These are phyloP conservation scores for Sclerotinia subarctica DNA, from an alignment of 2,329 filamentous ascomycete species.

Conservation along the genomic window DNA sequence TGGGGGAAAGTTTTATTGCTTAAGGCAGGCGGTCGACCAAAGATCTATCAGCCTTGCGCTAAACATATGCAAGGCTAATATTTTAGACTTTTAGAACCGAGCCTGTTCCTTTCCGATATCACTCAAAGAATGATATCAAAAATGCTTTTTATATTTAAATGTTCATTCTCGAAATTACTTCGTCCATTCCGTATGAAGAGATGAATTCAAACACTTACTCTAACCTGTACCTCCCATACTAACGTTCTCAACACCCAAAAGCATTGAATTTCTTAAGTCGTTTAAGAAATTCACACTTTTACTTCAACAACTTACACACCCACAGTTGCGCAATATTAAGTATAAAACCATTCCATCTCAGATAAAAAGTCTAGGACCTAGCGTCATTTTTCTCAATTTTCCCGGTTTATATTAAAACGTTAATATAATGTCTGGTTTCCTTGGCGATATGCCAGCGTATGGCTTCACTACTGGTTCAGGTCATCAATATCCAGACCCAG, in stretches of 20 bases:
- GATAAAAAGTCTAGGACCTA: background rate
- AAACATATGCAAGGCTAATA: conserved; percentile 8
- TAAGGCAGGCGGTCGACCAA: background rate
- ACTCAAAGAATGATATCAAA: background rate
- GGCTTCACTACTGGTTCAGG: background rate
- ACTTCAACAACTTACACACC: background rate
- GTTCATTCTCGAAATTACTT: background rate
- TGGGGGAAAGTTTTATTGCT: background rate
- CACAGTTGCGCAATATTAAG: background rate
- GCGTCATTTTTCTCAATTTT: background rate
- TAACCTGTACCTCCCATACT: background rate
- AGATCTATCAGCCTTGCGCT: background rate
- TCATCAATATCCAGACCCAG: conserved; percentile 26
- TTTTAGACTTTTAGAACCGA: background rate
- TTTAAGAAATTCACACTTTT: background rate
- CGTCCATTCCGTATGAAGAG: background rate
- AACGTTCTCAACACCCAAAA: background rate
- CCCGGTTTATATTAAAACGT: too few relatives aligned
- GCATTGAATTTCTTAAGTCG: background rate
- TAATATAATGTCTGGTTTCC: background rate
- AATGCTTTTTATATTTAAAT: background rate
- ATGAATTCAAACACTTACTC: background rate
- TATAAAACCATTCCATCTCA: background rate
- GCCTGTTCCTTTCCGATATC: background rate
- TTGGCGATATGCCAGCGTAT: background rate